These are phyloP conservation scores for Paramecium bursaria DNA, from an alignment of 73 alveolate genomes.

Conservation along the genomic window DNA sequence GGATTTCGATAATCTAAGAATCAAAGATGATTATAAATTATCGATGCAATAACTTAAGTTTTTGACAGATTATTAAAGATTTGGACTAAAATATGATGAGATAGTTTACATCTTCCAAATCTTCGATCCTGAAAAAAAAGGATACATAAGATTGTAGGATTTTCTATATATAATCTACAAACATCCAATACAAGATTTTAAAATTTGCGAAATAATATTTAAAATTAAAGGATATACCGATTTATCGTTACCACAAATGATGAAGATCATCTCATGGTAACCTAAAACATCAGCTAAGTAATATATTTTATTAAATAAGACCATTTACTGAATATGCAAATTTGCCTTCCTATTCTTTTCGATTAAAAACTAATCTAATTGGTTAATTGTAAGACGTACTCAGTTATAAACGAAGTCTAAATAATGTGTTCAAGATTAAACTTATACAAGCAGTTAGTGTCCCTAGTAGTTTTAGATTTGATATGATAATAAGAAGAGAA, in stretches of 20 bases:
- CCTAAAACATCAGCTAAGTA: no score
- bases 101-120: background rate
- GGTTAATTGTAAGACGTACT: background rate
- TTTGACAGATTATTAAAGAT: background rate
- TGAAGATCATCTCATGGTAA: background rate
- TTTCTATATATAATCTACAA: slow-evolving; percentile 22
- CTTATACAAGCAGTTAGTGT: background rate
- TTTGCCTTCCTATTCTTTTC: background rate
- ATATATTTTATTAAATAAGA: slow-evolving; percentile 5
- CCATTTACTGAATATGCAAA: slow-evolving; percentile 40
- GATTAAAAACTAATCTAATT: background rate
- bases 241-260: slow-evolving; percentile 1
- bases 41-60: slow-evolving; percentile 24
- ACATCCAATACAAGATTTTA: slow-evolving; percentile 31
- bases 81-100: slow-evolving; percentile 32
- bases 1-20: slow-evolving; percentile 13
- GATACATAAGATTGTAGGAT: slow-evolving; percentile 21
- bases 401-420: background rate
- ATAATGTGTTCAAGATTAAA: slow-evolving; percentile 6
- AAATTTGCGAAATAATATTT: slow-evolving; percentile 25
- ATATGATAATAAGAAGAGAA: slow-evolving; percentile 23
- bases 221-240: slow-evolving; percentile 54
- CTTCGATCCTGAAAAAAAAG: background rate
- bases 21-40: background rate
- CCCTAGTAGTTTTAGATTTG: background rate